Conservation (phyloP, 768 basidiomycete species). For the Russula brevipes region DNA sequence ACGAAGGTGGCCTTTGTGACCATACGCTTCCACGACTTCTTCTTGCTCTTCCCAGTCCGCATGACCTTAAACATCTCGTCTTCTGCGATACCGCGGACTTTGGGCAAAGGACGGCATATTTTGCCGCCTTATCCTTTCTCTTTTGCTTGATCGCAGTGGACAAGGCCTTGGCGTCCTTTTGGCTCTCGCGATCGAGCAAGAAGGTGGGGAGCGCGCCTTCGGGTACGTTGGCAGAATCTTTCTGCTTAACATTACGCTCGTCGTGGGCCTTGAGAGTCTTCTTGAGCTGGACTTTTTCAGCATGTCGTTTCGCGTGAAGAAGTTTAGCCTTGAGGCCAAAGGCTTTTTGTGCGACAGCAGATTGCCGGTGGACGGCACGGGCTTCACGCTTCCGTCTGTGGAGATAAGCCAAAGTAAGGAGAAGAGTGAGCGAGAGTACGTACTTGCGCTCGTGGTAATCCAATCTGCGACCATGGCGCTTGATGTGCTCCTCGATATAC, state of each 20-base stretch:
- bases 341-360: conserved; percentile 83
- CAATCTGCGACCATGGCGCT: conserved; percentile 91
- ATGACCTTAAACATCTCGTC: conserved; percentile 99
- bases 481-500: conserved; percentile 98
- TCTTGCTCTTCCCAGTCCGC: conserved; percentile 94
- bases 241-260: conserved; percentile 95
- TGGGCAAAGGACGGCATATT: conserved; percentile 96
- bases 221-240: conserved; percentile 74
- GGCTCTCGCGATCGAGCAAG: conserved; percentile 94
- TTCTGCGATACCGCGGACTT: conserved; percentile 96
- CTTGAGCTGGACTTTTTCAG: conserved; percentile 97
- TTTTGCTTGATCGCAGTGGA: conserved; percentile 97
- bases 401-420: conserved; percentile 12
- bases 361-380: conserved; percentile 68
- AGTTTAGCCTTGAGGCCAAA: conserved; percentile 97
- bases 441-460: conserved; percentile 96
- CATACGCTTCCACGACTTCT: conserved; percentile 98
- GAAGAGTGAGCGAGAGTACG: conserved; percentile 30
- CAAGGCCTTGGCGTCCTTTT: conserved; percentile 95
- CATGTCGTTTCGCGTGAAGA: conserved; percentile 93
- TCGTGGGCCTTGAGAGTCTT: conserved; percentile 99
- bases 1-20: conserved; percentile 99
- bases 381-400: conserved; percentile 77
- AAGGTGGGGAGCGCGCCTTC: conserved; percentile 94
- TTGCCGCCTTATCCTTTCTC: conserved; percentile 98